phyloP scores from a whole-genome alignment of 192 early-diverging fungal species.

The Piromyces finnis region DNA sequence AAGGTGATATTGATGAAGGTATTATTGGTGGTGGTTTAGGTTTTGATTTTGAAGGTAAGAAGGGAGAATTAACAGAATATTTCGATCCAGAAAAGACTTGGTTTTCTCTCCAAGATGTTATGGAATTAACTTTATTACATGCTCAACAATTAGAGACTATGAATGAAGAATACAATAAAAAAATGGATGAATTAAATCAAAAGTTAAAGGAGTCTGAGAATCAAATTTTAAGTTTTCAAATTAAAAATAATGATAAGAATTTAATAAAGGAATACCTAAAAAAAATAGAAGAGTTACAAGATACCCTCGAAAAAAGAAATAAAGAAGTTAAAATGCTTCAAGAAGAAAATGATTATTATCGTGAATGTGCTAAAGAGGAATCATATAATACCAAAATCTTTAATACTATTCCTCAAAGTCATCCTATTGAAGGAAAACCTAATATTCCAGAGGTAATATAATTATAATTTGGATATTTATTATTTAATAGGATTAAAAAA shows the following conservation, averaged over 20 bases:
- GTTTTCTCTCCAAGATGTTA: slow-evolving; percentile 33
- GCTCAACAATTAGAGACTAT: slow-evolving; percentile 36
- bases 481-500: too few species aligned
- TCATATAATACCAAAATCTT: too few species aligned
- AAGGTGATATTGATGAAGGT: background rate
- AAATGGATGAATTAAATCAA: background rate
- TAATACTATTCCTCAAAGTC: too few species aligned
- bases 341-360: too few species aligned
- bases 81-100: slow-evolving; percentile 1
- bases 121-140: slow-evolving; percentile 39
- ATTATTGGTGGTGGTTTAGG: background rate
- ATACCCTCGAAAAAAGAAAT: too few species aligned
- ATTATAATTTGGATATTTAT: too few species aligned
- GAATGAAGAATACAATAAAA: slow-evolving; percentile 21
- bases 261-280: background rate
- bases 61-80: background rate
- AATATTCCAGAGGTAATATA: too few species aligned
- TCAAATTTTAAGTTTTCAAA: background rate
- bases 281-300: background rate
- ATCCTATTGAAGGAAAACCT: too few species aligned
- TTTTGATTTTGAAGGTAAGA: background rate
- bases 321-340: too few species aligned
- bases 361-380: too few species aligned
- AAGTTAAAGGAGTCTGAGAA: background rate
- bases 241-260: background rate